Conservation (phyloP, 306 rosid species). For the Castanospermum australe region DNA sequence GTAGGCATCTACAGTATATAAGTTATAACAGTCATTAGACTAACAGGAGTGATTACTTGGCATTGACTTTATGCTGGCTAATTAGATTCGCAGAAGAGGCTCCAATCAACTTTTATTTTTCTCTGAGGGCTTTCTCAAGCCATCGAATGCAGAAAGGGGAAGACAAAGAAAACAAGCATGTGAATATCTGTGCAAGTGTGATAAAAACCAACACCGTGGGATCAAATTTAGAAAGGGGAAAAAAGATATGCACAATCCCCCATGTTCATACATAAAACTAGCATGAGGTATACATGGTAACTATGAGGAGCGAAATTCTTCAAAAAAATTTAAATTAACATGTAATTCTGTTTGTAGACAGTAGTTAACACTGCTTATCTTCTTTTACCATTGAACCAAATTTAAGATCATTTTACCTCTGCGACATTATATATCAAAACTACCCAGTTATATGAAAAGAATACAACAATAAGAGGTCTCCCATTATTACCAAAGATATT, state of each 20-base stretch:
- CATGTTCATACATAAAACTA: background rate
- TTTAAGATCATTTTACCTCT: background rate
- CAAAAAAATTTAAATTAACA: background rate
- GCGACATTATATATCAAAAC: background rate
- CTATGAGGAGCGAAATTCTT: background rate
- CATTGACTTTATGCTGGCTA: background rate
- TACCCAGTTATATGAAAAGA: background rate
- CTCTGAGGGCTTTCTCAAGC: background rate
- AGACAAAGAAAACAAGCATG: background rate
- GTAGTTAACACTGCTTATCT: background rate
- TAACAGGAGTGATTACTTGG: background rate
- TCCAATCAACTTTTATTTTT: background rate
- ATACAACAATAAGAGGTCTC: background rate
- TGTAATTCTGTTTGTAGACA: background rate
- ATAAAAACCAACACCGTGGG: background rate
- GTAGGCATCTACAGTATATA: background rate
- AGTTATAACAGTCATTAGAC: background rate
- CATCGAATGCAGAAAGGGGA: background rate
- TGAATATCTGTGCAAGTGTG: background rate
- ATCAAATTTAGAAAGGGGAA: background rate
- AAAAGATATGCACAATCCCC: background rate
- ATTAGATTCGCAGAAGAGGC: conserved; percentile 11
- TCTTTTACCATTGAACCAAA: background rate
- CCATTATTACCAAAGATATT: background rate
- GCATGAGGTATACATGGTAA: background rate